Percentiles rank a stretch among this genome's conserved stretches.
Evolutionary conservation across 2,329 filamentous ascomycete species (phyloP).

Genomic region (Colletotrichum endophyticum): DNA sequence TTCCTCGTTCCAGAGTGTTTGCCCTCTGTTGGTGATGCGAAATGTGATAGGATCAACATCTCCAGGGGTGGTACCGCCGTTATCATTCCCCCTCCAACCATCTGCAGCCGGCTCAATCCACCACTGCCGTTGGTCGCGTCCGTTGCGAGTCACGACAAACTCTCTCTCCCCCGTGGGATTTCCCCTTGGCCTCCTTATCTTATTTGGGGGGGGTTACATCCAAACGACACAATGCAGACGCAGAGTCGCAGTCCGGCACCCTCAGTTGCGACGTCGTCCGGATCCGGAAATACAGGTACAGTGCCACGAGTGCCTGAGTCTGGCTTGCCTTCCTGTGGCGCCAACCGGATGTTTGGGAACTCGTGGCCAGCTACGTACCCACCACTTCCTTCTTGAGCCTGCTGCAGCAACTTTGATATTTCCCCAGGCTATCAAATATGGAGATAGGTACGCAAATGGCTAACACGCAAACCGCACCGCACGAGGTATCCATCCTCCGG

Average conservation of each 20-base stretch:
- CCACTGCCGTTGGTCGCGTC: not conserved
- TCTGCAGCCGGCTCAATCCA: not conserved
- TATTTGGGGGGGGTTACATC: not conserved
- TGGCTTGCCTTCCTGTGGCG: not conserved
- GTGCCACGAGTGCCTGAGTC: not conserved
- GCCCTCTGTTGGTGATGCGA: not conserved
- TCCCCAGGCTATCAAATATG: slow-evolving; percentile 5
- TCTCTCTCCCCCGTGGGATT: not conserved
- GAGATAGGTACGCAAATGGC: not conserved
- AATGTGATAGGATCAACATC: not conserved
- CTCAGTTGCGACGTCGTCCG: not conserved
- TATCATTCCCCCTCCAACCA: not conserved
- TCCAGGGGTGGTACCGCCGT: not conserved
- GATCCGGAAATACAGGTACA: not conserved
- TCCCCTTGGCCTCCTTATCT: not conserved
- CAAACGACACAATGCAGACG: not conserved
- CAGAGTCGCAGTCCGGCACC: not conserved
- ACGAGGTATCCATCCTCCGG: not conserved
- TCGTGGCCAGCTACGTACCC: not conserved
- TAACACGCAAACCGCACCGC: not conserved
- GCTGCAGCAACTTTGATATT: not conserved
- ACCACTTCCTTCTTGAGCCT: not conserved
- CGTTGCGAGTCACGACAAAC: not conserved
- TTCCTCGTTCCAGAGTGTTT: not conserved
- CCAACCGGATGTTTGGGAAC: not conserved